Evolutionary conservation across 2,329 filamentous ascomycete genomes (phyloP).

Genomic region (Penicillium concentricum): DNA sequence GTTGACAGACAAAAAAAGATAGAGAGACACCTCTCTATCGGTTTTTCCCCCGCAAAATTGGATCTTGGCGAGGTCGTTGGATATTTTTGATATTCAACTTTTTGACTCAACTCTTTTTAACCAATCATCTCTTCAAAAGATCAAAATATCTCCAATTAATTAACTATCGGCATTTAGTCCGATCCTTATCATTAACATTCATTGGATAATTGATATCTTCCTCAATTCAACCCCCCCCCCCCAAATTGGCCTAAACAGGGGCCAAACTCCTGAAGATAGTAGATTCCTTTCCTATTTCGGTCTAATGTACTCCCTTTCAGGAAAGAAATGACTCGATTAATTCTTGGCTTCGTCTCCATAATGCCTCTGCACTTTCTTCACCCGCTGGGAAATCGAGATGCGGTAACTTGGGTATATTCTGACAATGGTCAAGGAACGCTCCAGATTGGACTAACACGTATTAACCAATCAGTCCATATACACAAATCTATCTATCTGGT

Average conservation of each 20-base stretch:
- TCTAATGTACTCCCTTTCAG: not conserved
- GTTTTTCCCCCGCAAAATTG: not conserved
- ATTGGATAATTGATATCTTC: not conserved
- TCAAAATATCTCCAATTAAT: not conserved
- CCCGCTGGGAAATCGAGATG: slow-evolving; percentile 29
- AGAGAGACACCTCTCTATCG: not conserved
- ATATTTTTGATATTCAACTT: not conserved
- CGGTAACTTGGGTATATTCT: slow-evolving; percentile 19
- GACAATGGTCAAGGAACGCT: slow-evolving; percentile 25
- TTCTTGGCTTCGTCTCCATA: slow-evolving; percentile 35
- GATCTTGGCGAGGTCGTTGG: not conserved
- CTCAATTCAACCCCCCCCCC: too few species aligned
- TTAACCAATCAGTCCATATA: not conserved
- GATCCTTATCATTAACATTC: not conserved
- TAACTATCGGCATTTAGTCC: not conserved
- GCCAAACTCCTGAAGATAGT: not conserved
- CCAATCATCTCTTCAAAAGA: not conserved
- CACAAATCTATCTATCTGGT: not conserved
- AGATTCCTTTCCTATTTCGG: not conserved
- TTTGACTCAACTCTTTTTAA: not conserved
- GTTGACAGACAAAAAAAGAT: too few species aligned
- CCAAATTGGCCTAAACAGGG: too few species aligned
- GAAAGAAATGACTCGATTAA: slow-evolving; percentile 20
- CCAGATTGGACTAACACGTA: slow-evolving; percentile 20
- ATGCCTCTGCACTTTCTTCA: slow-evolving; percentile 25